phyloP scores from a whole-genome alignment of 768 basidiomycete species.

The Termitomyces eurrhizus region DNA sequence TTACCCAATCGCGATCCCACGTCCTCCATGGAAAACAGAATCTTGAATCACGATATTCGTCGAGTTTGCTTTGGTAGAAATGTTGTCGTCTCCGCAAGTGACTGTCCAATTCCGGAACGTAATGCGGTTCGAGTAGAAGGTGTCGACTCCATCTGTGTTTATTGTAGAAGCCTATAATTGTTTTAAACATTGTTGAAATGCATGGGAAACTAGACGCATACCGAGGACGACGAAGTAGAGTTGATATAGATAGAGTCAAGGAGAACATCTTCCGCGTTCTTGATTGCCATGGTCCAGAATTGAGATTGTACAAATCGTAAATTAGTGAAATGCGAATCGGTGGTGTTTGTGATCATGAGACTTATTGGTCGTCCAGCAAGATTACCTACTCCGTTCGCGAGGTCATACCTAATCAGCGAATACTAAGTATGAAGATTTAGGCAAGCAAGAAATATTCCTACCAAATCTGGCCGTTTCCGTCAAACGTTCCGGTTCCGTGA shows the following conservation, averaged over 20 bases:
- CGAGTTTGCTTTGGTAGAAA: conserved; percentile 37
- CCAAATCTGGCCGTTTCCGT: conserved; percentile 40
- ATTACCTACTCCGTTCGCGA: conserved; percentile 32
- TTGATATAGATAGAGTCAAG: conserved; percentile 37
- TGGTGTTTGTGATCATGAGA: conserved; percentile 32
- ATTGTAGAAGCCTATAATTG: conserved; percentile 21
- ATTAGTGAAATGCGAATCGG: conserved; percentile 30
- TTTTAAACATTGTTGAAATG: not conserved
- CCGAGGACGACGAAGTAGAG: conserved; percentile 30
- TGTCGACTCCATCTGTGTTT: conserved; percentile 37
- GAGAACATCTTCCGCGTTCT: conserved; percentile 29
- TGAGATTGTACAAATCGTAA: conserved; percentile 37
- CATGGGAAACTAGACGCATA: conserved; percentile 7
- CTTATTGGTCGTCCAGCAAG: conserved; percentile 33
- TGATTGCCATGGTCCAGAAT: conserved; percentile 38
- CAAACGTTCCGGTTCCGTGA: conserved; percentile 32
- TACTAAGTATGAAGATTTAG: not conserved
- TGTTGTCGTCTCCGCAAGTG: conserved; percentile 34
- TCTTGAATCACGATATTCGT: conserved; percentile 38
- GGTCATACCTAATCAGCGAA: conserved; percentile 26
- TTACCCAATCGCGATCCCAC: conserved; percentile 37
- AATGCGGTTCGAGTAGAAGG: conserved; percentile 33
- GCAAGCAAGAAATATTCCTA: conserved; percentile 9
- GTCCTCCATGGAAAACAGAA: conserved; percentile 31
- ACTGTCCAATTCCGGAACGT: conserved; percentile 35